Evolutionary conservation across 2,329 filamentous ascomycete species (phyloP).

Genomic region (Monosporascus sp.): DNA sequence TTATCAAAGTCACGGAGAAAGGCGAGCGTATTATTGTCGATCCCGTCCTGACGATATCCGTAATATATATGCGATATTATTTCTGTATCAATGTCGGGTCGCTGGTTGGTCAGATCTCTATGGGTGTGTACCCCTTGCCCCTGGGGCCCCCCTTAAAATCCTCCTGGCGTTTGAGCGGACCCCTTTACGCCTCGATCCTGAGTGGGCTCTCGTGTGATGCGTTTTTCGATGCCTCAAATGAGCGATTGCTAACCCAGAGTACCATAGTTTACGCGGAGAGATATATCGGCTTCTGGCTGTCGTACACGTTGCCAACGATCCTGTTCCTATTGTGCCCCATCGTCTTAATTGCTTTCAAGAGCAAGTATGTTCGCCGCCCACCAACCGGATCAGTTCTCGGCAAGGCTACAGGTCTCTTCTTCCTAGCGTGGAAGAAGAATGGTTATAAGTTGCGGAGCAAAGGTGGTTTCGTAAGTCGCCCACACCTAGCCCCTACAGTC

Average conservation of each 20-base stretch:
- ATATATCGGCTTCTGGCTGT: slow-evolving; percentile 70
- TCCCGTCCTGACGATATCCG: slow-evolving; percentile 50
- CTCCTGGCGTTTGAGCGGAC: too few relatives aligned
- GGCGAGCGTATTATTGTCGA: slow-evolving; percentile 58
- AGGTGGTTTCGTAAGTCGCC: background rate
- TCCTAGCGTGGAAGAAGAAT: slow-evolving; percentile 51
- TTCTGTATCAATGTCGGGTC: slow-evolving; percentile 66
- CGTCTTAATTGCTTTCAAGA: slow-evolving; percentile 56
- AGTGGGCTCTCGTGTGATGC: too few relatives aligned
- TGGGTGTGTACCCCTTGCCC: slow-evolving; percentile 28
- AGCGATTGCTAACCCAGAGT: background rate
- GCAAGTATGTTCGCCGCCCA: slow-evolving; percentile 55
- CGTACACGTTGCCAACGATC: slow-evolving; percentile 62
- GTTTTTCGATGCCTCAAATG: background rate
- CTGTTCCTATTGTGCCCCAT: slow-evolving; percentile 59
- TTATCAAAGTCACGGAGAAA: slow-evolving; percentile 41
- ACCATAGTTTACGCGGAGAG: slow-evolving; percentile 61
- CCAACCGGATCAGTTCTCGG: slow-evolving; percentile 65
- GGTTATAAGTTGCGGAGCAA: background rate
- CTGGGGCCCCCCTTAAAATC: too few relatives aligned
- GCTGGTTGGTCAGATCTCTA: slow-evolving; percentile 55
- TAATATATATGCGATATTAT: slow-evolving; percentile 64
- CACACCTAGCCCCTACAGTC: too few relatives aligned
- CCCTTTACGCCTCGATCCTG: too few relatives aligned
- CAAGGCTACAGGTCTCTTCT: slow-evolving; percentile 59